Conservation (phyloP, 192 early-diverging fungal species). For the Gonapodya sp. region DNA sequence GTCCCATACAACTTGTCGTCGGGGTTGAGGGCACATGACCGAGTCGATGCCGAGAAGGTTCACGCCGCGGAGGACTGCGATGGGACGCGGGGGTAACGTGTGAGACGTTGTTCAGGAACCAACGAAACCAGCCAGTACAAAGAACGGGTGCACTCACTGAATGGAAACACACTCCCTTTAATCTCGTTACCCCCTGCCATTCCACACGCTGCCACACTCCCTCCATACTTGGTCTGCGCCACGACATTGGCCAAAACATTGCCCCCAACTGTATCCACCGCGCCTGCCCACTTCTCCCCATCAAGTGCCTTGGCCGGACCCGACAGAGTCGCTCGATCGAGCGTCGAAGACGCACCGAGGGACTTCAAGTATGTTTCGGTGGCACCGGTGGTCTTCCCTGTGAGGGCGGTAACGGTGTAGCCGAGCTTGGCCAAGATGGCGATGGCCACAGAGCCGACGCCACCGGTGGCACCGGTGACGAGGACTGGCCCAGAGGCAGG, state of each 20-base stretch:
- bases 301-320: not conserved
- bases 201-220: not conserved
- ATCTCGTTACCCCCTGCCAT: not conserved
- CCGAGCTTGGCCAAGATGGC: slow-evolving; percentile 2
- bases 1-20: not conserved
- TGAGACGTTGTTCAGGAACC: not conserved
- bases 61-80: slow-evolving; percentile 5
- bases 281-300: slow-evolving; percentile 9
- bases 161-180: not conserved
- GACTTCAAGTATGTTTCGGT: not conserved
- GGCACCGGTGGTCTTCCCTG: not conserved
- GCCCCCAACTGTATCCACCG: not conserved
- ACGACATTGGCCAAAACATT: not conserved
- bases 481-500: not conserved
- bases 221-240: not conserved
- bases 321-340: not conserved
- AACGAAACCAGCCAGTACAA: no score
- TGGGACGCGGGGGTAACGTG: not conserved
- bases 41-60: slow-evolving; percentile 12
- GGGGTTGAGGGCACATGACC: slow-evolving; percentile 1
- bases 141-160: not conserved
- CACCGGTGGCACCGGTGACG: not conserved
- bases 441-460: slow-evolving; percentile 4
- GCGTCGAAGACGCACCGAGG: not conserved
- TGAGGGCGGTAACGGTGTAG: not conserved